phyloP scores from a whole-genome alignment of 306 rosid species.

The Lathyrus sativus region DNA sequence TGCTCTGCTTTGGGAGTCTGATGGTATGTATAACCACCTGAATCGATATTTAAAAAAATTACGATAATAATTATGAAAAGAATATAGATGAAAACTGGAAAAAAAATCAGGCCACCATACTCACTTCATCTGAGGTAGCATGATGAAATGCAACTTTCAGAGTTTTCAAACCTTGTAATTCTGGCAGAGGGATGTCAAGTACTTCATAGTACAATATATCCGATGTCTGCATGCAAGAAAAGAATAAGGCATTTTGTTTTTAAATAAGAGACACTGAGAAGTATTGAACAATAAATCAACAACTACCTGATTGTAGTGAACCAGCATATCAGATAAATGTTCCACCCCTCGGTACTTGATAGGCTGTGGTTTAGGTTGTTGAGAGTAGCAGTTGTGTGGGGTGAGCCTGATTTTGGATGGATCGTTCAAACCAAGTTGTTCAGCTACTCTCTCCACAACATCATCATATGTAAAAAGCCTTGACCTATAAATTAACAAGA shows the following conservation, averaged over 20 bases:
- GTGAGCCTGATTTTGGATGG: slow-evolving; percentile 85
- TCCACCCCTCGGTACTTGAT: slow-evolving; percentile 85
- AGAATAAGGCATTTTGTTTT: slow-evolving; percentile 12
- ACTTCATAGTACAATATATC: slow-evolving; percentile 86
- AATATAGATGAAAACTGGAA: slow-evolving; percentile 19
- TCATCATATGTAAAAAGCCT: slow-evolving; percentile 86
- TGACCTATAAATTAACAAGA: slow-evolving; percentile 58
- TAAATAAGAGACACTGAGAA: slow-evolving; percentile 30
- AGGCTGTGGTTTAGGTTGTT: slow-evolving; percentile 92
- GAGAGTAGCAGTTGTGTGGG: slow-evolving; percentile 90
- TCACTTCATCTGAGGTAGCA: slow-evolving; percentile 87
- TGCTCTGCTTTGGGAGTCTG: slow-evolving; percentile 87
- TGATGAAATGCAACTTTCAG: slow-evolving; percentile 87
- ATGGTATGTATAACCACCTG: slow-evolving; percentile 84
- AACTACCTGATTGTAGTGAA: slow-evolving; percentile 87
- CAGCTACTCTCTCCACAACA: slow-evolving; percentile 84
- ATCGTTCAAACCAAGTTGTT: slow-evolving; percentile 77
- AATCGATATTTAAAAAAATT: slow-evolving; percentile 10
- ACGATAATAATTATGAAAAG: neutral
- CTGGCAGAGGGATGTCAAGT: slow-evolving; percentile 93
- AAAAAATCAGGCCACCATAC: slow-evolving; percentile 39
- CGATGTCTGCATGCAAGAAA: slow-evolving; percentile 62
- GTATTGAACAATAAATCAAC: slow-evolving; percentile 34
- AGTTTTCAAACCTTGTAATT: slow-evolving; percentile 86
- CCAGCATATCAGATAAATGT: slow-evolving; percentile 81